Base-by-base conservation (phyloP, 352 stramenopile genomes). In the Pythium diclinum region DNA sequence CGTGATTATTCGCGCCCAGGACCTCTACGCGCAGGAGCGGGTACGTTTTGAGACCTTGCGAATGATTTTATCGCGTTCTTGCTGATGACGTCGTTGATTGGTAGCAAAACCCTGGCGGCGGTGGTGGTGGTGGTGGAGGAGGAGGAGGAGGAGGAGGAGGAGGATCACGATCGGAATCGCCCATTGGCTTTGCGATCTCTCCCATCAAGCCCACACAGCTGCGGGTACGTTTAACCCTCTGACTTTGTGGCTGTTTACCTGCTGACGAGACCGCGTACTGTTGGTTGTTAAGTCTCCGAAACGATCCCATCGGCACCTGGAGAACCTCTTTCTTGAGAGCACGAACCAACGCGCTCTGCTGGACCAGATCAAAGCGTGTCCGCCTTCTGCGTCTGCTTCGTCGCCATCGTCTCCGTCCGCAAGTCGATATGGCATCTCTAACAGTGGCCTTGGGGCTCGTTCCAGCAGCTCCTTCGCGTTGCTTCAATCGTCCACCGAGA, bases 361-460 rank as follows among this genome's bases (percentile, higher is more conserved):
- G 3, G 75, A 88, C 14, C 78, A 88, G 30, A 69, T 89, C 61
- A 89, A 89, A 61, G 71, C 66, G 23, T 71, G 61, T 25, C 60
- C 74, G 21, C 63, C 76, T 36, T 54, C 46, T 1, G 16, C 54
- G 33, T 34, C 30, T 17, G 8, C 3, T 10, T 34, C 30, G 6
- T 44, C 52, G 14, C 13, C 33, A 17, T 58, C 44, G 7, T 21
- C 52, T 19, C 40, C 59, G 13, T 25, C 52, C 3, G 19, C 49
- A 4, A 48, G 6, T 14, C 33, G 36, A 2, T 9, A 59, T 6
- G 46, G 23, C 17, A 6, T 23, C 23, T 21, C 42, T 0, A 17
- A 8, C 16, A 36, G 17, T 17, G 28, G 55, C 17, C 38, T 65
- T 4, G 40, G 38, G 14, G 16, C 40, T 9, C 56, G 58, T 33